Base-by-base conservation (phyloP, 805 yeast species). In the Metschnikowia gruessii region DNA sequence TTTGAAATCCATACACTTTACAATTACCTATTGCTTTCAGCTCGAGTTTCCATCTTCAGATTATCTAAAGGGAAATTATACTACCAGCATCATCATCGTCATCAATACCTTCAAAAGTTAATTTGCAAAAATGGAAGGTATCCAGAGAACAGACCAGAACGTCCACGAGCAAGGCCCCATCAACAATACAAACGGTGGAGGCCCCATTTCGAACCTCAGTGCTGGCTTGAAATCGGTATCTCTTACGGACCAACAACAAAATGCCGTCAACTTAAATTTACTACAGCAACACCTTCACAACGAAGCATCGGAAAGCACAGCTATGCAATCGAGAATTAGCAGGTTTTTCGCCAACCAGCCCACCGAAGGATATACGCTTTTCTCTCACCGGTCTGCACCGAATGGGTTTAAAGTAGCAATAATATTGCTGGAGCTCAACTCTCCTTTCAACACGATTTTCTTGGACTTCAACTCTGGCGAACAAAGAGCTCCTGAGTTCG, bases 371-470 rank as follows among this genome's bases (percentile, higher is more conserved):
- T 87, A 79, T 64, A 88, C 96, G 1, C 72, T 91, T 39, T 89
- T 87, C 79, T 59, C 95, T 67, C 81, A 84, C 60, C 58, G 95
- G 55, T 84, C 92, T 3, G 97, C 97, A 1, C 97, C 97, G 22
- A 91, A 91, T 66, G 97, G 97, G 1, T 91, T 88, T 75, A 92
- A 94, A 67, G 96, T 92, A 13, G 96, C 97, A 22, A 89, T 91
- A 37, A 84, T 89, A 26, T 72, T 94, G 49, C 80, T 89, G 48
- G 98, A 92, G 65, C 77, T 92, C 56, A 85, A 85, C 47, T 77
- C 85, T 60, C 80, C 79, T 29, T 92, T 85, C 69, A 81, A 82
- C 56, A 89, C 97, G 2, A 81, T 90, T 45, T 85, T 87, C 57
- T 72, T 91, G 45, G 97, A 91, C 68, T 89, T 91, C 66, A 85